Conservation (phyloP, 495 filamentous ascomycete species). For the Penicillium lividum region DNA sequence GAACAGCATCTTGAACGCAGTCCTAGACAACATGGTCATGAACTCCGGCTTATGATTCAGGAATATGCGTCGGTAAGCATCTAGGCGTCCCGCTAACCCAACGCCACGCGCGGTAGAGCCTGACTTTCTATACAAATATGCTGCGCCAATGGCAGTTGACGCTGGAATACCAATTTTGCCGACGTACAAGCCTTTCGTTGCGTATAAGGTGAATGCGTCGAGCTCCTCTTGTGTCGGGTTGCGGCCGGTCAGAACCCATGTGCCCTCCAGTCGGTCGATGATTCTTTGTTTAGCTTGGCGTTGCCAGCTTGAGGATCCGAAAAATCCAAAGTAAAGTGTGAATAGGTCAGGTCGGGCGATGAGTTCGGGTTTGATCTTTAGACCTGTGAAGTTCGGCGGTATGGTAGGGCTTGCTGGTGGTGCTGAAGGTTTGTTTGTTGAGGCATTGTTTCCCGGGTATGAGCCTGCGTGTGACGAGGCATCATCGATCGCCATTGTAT, state of each 20-base stretch:
- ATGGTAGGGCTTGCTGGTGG: slow-evolving; percentile 1
- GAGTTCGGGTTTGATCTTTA: slow-evolving; percentile 19
- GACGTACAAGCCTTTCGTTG: slow-evolving; percentile 25
- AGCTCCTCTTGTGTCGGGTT: slow-evolving; percentile 38
- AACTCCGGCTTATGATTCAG: not conserved
- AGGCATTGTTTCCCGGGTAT: slow-evolving; percentile 8
- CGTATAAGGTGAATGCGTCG: slow-evolving; percentile 32
- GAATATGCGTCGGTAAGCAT: not conserved
- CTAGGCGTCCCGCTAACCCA: too few relatives aligned
- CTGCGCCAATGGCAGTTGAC: slow-evolving; percentile 11
- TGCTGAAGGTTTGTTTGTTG: slow-evolving; percentile 2
- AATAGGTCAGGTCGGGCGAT: slow-evolving; percentile 27
- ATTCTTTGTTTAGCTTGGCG: not conserved
- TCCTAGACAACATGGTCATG: not conserved
- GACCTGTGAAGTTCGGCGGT: slow-evolving; percentile 4
- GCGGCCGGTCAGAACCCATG: slow-evolving; percentile 26
- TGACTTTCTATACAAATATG: slow-evolving; percentile 8
- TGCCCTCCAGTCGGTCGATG: slow-evolving; percentile 20
- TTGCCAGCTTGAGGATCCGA: slow-evolving; percentile 16
- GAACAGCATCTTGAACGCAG: slow-evolving; percentile 27
- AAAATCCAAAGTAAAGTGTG: slow-evolving; percentile 34
- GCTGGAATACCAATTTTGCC: slow-evolving; percentile 23
- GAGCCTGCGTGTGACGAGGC: slow-evolving; percentile 23
- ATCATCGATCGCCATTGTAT: slow-evolving; percentile 29
- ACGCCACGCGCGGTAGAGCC: too few relatives aligned